phyloP scores from a whole-genome alignment of 164 flowering plant species.

The Aristolochia contorta region DNA sequence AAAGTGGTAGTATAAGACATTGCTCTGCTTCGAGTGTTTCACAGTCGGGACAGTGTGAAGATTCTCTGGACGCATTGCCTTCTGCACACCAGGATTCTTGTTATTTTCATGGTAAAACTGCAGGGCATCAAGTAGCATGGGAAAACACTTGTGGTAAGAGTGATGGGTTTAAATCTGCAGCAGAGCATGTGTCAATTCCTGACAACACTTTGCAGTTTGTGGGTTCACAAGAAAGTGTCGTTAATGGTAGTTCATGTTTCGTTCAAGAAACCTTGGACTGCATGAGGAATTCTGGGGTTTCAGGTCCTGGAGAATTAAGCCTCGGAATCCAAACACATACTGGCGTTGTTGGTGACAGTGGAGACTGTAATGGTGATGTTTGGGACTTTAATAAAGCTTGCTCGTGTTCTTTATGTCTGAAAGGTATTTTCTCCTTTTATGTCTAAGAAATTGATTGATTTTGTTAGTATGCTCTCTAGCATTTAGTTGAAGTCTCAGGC shows the following conservation, averaged over 20 bases:
- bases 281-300: conserved; percentile 23
- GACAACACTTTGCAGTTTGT: conserved; percentile 2
- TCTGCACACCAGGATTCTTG: conserved; percentile 3
- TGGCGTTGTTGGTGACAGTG: conserved; percentile 17
- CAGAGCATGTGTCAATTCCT: not conserved
- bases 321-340: not conserved
- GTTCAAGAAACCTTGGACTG: conserved; percentile 15
- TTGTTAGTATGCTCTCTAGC: not conserved
- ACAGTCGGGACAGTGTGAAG: conserved; percentile 8
- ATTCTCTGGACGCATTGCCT: conserved; percentile 6
- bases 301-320: conserved; percentile 30
- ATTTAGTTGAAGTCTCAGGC: not conserved
- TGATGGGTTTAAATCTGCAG: conserved; percentile 6
- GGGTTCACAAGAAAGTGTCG: conserved; percentile 5
- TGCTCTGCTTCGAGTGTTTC: conserved; percentile 14
- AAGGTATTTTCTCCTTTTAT: conserved; percentile 42
- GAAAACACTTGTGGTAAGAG: conserved; percentile 3
- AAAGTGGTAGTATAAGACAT: conserved; percentile 20
- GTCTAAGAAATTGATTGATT: not conserved
- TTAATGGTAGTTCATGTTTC: conserved; percentile 13
- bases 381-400: conserved; percentile 44
- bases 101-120: conserved; percentile 10
- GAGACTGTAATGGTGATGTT: conserved; percentile 14
- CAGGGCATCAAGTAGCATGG: conserved; percentile 4
- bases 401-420: conserved; percentile 75